Evolutionary conservation across 176 grass and related monocot species (phyloP), one percentile per base, ranked within the genome.

Genomic region (Pharus latifolius): DNA sequence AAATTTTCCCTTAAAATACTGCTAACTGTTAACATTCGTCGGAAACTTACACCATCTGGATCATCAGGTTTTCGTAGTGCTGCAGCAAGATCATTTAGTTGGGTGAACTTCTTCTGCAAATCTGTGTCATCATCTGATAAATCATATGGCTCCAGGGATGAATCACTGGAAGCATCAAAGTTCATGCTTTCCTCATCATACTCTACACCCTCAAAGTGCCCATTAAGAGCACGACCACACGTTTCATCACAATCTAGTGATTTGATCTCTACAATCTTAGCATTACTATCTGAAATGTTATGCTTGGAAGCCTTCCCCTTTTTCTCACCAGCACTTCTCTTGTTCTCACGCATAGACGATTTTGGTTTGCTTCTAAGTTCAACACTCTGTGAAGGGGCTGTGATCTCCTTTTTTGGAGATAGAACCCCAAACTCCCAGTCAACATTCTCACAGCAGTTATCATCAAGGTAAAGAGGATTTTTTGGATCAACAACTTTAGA

Each of bases 61-160:
- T 98, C 94, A 77, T 98, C 94, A 83, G 83, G 49, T 85, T 98
- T 98, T 70, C 81, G 69, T 34, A 98, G 52, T 72, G 94, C 89
- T 55, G 83, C 67, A 38, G 79, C 80, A 63, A 98, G 65, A 85
- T 90, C 87, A 67, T 51, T 77, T 13, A 98, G 72, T 68, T 90
- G 89, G 70, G 78, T 82, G 72, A 98, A 93, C 41, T 64, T 67
- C 66, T 83, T 91, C 33, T 92, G 76, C 78, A 93, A 73, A 84
- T 93, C 89, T 60, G 67, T 54, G 73, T 85, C 86, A 80, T 90
- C 89, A 34, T 98, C 94, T 70, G 84, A 88, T 64, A 98, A 65
- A 85, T 98, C 94, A 87, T 98, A 98, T 5, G 94, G 94, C 59
- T 98, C 82, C 63, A 98, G 64, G 17, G 91, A 91, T 63, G 89